A percentile compares a stretch with the other conserved stretches of the same genome.
These are phyloP conservation scores for Nicotiana sylvestris DNA, from an alignment of 257 asterid species.

Conservation along the genomic window DNA sequence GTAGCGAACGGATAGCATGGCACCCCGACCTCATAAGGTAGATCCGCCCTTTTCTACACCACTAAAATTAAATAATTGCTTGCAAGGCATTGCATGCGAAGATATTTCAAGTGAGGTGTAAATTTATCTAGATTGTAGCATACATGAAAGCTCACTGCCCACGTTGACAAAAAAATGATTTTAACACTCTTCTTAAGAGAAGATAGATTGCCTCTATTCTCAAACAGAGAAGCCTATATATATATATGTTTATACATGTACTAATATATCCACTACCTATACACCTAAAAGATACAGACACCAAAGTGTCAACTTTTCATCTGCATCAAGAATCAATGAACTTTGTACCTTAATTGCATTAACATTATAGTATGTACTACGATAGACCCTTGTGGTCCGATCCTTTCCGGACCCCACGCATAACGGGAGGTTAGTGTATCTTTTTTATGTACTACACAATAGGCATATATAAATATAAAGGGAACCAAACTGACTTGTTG, in stretches of 20 bases:
- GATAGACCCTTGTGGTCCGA: no score
- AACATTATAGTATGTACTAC: neutral
- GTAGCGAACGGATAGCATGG: no score
- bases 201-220: neutral
- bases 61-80: no score
- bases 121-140: neutral
- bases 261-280: neutral
- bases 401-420: no score
- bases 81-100: neutral
- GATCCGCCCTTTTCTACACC: no score
- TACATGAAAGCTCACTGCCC: neutral
- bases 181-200: neutral
- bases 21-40: no score
- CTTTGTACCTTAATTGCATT: neutral
- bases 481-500: neutral
- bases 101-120: neutral
- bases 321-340: slow-evolving; percentile 1
- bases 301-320: neutral
- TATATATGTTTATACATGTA: neutral
- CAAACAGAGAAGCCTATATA: slow-evolving; percentile 2
- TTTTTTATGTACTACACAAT: neutral
- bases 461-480: neutral
- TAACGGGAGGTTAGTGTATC: no score
- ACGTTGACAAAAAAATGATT: neutral
- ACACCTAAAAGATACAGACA: neutral